Conservation (phyloP, 345 rosid species). For the Gossypium sturtianum region DNA sequence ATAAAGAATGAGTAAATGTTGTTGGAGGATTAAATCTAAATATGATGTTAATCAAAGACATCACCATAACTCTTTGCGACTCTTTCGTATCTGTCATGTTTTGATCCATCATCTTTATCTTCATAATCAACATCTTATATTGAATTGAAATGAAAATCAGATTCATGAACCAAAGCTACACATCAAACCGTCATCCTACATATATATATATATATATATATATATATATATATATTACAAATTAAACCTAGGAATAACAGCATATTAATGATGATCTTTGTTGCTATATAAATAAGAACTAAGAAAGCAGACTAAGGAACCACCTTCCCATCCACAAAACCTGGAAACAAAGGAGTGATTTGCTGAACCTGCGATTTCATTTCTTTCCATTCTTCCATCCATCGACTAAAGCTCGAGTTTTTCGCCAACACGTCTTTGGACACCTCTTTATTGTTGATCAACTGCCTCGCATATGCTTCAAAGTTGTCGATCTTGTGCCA, state of each 20-base stretch:
- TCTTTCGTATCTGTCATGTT: too few relatives aligned
- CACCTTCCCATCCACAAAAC: constrained; percentile 18
- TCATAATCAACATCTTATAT: not conserved
- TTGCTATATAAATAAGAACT: not conserved
- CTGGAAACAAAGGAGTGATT: constrained; percentile 14
- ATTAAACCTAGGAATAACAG: not conserved
- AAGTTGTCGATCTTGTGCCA: constrained; percentile 35
- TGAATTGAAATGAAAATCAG: not conserved
- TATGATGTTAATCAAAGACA: too few relatives aligned
- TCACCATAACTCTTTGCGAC: too few relatives aligned
- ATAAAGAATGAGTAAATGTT: too few relatives aligned
- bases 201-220: not conserved
- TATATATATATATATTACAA: not conserved
- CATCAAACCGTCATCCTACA: not conserved
- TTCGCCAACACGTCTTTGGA: constrained; percentile 56
- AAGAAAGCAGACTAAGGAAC: constrained; percentile 17
- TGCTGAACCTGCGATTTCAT: constrained; percentile 26
- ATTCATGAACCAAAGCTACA: not conserved
- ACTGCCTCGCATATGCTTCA: constrained; percentile 26
- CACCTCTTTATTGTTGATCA: constrained; percentile 53
- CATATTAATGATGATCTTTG: not conserved
- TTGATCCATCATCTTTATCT: not conserved
- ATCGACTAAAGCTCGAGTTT: constrained; percentile 62
- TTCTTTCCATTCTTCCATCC: constrained; percentile 40
- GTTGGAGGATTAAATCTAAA: too few relatives aligned